Base-by-base conservation (phyloP, 805 yeast genomes). In the Vanderwaltozyma verrucispora region DNA sequence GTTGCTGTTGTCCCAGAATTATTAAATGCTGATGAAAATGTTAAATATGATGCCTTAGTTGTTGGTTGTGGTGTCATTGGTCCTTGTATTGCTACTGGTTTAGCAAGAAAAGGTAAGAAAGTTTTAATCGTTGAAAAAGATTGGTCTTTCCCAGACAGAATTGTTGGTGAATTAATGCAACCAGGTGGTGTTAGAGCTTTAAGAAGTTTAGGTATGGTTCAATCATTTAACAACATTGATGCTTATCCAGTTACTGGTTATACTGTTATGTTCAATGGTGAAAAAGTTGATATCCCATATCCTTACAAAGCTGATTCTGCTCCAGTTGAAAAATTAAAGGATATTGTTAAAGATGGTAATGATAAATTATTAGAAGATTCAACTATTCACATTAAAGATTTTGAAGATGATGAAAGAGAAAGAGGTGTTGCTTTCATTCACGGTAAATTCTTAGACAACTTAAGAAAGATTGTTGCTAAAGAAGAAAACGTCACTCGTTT, bases 1-100 rank as follows among this genome's bases (percentile, higher is more conserved):
- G n/a, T 5, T 23, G 31, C 28, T 14, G 30, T 30, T 25, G 38
- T 33, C 25, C 35, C 39, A 30, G 39, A 36, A 21, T 26, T 38
- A 27, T 21, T 33, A 28, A 48, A 47, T 36, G 65, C 65, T 15
- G 56, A 57, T 32, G 44, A 50, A 23, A 42, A 46, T 17, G 39
- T 47, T 27, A 53, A 52, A 6, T 86, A 75, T 61, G 98, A 92
- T 54, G 89, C 80, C 35, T 77, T 89, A 30, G 81, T 92, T 19
- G 77, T 92, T 28, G 98, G 98, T n/a, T 96, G 97, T n/a, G 98
- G 98, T 39, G 95, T 89, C 16, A 80, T 86, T 18, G 98, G 99
- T 1, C 96, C 98, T 2, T 79, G 89, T 39, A 69, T 89, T 15
- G 96, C 96, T 31, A 81, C 87, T 1, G 87, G 83, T 3, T 64